Evolutionary conservation across 2,329 filamentous ascomycete genomes (phyloP), one percentile per base, ranked within the genome.

Genomic region (Fusarium pseudonygamai): DNA sequence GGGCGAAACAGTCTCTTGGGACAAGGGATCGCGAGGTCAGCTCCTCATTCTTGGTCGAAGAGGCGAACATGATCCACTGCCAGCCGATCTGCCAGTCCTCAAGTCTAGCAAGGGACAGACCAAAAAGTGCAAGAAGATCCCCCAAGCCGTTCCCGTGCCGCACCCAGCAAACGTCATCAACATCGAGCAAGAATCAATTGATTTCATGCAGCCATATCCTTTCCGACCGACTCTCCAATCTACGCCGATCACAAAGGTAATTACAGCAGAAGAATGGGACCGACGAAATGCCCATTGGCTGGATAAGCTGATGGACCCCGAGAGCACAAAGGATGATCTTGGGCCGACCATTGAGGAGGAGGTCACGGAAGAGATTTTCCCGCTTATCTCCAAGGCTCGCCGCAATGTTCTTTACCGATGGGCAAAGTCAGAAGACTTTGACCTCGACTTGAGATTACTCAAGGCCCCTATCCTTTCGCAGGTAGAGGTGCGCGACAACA

Each of bases 171-270:
- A 28, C 10, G 7, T 2, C 5, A 5, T 22, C 6, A 9, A 26
- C 1, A 12, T 22, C 5, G 4, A 53, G 3, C 15, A 52, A 1
- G 5, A 0, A 4, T 6, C 12, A 3, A 22, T 9, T 0, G 34
- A 1, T 1, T 34, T 36, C 7, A 37, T 39, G 34, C 12, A 53
- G 14, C 34, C 50, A 3, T 53, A 39, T 2, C 50, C 50, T 1
- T 15, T 20, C 18, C 50, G 34, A 9, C 24, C 34, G 14, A 28
- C 6, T 15, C 6, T 37, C 1, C 50, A 9, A 26, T 7, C 18
- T 2, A 16, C 13, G 1, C 34, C 50, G 2, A 36, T 12, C 2
- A 39, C 13, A 9, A 28, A 26, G 6, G 2, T 26, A 0, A 28
- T 39, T 4, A 39, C 24, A 6, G 18, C 24, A 3, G 24, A 28